Evolutionary conservation across 2,329 filamentous ascomycete genomes (phyloP).

Genomic region (Apiospora phragmitis): DNA sequence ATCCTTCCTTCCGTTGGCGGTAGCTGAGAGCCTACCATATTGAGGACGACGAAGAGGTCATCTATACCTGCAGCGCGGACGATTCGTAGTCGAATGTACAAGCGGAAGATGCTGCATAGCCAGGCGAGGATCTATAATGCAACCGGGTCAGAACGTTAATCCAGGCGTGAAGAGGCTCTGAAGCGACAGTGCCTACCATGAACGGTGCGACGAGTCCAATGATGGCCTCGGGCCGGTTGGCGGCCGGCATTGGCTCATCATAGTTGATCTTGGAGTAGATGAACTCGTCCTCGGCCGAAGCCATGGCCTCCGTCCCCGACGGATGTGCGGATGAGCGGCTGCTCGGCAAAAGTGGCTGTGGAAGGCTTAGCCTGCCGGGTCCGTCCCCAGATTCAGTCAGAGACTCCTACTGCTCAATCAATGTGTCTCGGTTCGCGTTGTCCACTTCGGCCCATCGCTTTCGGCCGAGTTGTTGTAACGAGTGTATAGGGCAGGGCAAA

Average conservation of each 20-base stretch:
- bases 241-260: background rate
- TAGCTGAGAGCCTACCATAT: background rate
- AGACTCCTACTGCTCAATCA: background rate
- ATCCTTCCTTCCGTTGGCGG: background rate
- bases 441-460: background rate
- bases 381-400: background rate
- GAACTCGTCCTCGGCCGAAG: conserved; percentile 2
- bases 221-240: background rate
- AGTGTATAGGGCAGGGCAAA: background rate
- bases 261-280: background rate
- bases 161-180: background rate
- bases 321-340: too few relatives aligned
- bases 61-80: conserved; percentile 5
- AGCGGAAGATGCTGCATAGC: background rate
- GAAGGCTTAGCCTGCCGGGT: background rate
- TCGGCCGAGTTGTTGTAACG: background rate
- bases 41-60: conserved; percentile 7
- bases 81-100: conserved; percentile 9
- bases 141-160: background rate
- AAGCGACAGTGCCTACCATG: background rate
- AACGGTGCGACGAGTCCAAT: background rate
- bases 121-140: background rate
- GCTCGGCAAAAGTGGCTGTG: background rate
- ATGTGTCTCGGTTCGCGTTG: background rate
- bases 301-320: background rate